Evolutionary conservation across 1,284 basidiomycete genomes (phyloP).

Genomic region (Cryptococcus sp.): DNA sequence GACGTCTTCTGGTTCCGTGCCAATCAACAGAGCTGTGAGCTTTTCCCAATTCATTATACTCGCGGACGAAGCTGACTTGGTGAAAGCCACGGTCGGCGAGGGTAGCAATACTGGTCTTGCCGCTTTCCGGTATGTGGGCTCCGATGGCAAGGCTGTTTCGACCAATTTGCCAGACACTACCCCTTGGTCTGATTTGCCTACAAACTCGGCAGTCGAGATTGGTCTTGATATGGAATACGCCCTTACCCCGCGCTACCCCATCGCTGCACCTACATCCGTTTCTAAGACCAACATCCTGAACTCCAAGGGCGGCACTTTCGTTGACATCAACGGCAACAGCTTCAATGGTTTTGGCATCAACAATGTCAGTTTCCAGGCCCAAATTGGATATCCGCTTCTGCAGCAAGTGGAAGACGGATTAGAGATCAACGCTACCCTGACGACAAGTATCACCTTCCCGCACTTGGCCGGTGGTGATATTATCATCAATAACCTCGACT

Average conservation of each 20-base stretch:
- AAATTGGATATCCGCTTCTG: slow-evolving; percentile 41
- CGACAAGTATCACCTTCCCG: slow-evolving; percentile 28
- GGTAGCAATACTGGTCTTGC: background rate
- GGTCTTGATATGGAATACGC: slow-evolving; percentile 27
- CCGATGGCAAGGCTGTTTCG: background rate
- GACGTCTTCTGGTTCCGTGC: slow-evolving; percentile 34
- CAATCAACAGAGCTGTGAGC: slow-evolving; percentile 16
- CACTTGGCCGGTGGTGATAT: slow-evolving; percentile 24
- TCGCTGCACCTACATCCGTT: slow-evolving; percentile 21
- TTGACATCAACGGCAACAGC: slow-evolving; percentile 17
- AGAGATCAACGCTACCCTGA: slow-evolving; percentile 16
- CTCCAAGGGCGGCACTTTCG: slow-evolving; percentile 21
- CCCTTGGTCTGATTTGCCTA: background rate
- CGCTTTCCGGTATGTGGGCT: background rate
- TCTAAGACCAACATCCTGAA: slow-evolving; percentile 22
- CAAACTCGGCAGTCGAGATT: background rate
- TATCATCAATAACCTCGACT: slow-evolving; percentile 46
- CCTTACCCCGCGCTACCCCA: slow-evolving; percentile 28
- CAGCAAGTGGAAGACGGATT: slow-evolving; percentile 24
- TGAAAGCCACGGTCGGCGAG: background rate
- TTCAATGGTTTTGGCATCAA: slow-evolving; percentile 37
- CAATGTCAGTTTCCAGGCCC: slow-evolving; percentile 28
- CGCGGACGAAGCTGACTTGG: background rate
- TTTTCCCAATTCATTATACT: background rate
- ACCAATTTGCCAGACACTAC: background rate